A percentile compares a stretch with the other conserved stretches of the same genome.
Evolutionary conservation across 75 land plant species (phyloP).

Genomic region (Adiantum capillusveneris): DNA sequence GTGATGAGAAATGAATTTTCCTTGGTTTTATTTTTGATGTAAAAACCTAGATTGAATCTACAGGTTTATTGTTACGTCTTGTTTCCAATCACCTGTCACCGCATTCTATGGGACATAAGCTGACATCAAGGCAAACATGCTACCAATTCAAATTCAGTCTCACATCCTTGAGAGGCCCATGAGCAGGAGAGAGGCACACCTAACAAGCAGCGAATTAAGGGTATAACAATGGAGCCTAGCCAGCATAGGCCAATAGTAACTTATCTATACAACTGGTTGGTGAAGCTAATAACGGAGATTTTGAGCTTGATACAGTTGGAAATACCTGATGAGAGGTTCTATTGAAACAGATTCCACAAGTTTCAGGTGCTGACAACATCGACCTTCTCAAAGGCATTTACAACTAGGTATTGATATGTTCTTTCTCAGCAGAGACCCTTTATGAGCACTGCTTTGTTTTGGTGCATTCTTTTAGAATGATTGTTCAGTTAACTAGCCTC

Average conservation of each 20-base stretch:
- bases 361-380: no score
- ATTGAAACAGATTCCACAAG: slow-evolving; percentile 13
- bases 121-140: slow-evolving; percentile 37
- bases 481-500: no score
- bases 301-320: slow-evolving; percentile 33
- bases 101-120: slow-evolving; percentile 18
- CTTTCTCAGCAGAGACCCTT: no score
- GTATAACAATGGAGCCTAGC: slow-evolving; percentile 38
- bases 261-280: slow-evolving; percentile 48
- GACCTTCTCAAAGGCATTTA: no score
- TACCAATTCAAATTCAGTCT: slow-evolving; percentile 35
- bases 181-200: slow-evolving; percentile 38
- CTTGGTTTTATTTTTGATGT: background rate
- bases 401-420: no score
- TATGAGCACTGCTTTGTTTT: no score
- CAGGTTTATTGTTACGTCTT: no score
- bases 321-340: slow-evolving; percentile 23
- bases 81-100: slow-evolving; percentile 14
- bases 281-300: slow-evolving; percentile 32
- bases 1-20: no score
- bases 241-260: slow-evolving; percentile 41
- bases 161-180: slow-evolving; percentile 38
- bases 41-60: background rate
- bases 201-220: slow-evolving; percentile 39
- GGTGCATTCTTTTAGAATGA: no score